Base-by-base conservation (phyloP, 441 rosid species). In the Brassica hybrid region DNA sequence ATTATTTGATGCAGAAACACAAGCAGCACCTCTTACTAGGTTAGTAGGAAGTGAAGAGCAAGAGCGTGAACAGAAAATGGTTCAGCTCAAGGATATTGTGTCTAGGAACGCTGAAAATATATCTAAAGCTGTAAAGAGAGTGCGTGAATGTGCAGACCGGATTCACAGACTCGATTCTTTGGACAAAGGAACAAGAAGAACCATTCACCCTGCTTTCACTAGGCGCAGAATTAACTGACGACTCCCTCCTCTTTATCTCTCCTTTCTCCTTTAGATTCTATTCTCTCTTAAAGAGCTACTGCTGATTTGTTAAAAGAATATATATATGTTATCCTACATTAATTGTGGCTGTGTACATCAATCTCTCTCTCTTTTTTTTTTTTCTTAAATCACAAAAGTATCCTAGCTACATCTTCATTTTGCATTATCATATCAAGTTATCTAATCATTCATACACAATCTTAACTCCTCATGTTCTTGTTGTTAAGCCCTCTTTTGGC, bases 111-210 rank as follows among this genome's bases (percentile, higher is more conserved):
- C 74, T 69, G 67, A 59, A 0, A 71, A 61, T 9, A 3, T 75
- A 38, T 79, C 79, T 3, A 80, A 38, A 36, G 66, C 60, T 58
- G 70, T 75, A n/a, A 75, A 80, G 79, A 75, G 79, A 59, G n/a
- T 71, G 21, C 72, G 76, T 34, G 73, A 80, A 1, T 80, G 79
- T 36, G 11, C 45, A 32, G 72, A 69, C 25, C 12, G 57, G 2
- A 74, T 75, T 5, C 5, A 69, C 63, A 79, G 32, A 32, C 75
- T 79, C 63, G 68, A 74, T 67, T 74, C 82, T 14, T 57, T 69
- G 7, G 67, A 57, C 1, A 21, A 21, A 21, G 23, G 23, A 21
- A 21, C 23, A 21, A 41, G 18, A 43, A 79, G 58, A 54, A 54
- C 58, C 63, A 74, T 79, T 57, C 75, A 74, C 68, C 75, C 67